phyloP scores from a whole-genome alignment of 2,329 filamentous ascomycete species.

The Aspergillus neotritici region DNA sequence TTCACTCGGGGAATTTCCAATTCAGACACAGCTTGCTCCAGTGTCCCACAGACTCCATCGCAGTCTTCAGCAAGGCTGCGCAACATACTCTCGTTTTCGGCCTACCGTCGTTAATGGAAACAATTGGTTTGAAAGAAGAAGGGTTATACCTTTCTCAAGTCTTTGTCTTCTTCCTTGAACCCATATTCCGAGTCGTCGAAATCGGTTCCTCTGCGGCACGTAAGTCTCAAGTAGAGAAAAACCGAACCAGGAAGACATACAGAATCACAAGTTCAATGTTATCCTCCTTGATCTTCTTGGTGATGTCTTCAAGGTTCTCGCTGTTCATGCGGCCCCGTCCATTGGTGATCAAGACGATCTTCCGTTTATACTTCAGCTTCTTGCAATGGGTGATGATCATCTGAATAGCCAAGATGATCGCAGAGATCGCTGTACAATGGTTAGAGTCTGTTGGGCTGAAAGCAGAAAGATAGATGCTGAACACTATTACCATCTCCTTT shows the following conservation, averaged over 20 bases:
- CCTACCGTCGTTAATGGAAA: slow-evolving; percentile 37
- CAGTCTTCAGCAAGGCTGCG: slow-evolving; percentile 62
- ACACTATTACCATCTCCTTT: slow-evolving; percentile 61
- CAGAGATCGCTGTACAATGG: slow-evolving; percentile 59
- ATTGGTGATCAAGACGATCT: slow-evolving; percentile 81
- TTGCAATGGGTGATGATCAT: slow-evolving; percentile 79
- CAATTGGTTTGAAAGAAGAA: neutral
- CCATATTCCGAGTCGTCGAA: slow-evolving; percentile 89
- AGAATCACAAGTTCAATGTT: slow-evolving; percentile 73
- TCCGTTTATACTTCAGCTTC: slow-evolving; percentile 73
- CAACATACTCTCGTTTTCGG: slow-evolving; percentile 67
- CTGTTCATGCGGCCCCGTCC: slow-evolving; percentile 67
- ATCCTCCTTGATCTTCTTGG: slow-evolving; percentile 65
- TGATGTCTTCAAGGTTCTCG: slow-evolving; percentile 65
- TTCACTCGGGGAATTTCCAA: slow-evolving; percentile 74
- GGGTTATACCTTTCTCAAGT: slow-evolving; percentile 55
- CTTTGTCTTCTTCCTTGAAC: slow-evolving; percentile 86
- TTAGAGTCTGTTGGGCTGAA: slow-evolving; percentile 10
- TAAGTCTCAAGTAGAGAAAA: slow-evolving; percentile 19
- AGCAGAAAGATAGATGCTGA: neutral
- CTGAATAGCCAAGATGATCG: slow-evolving; percentile 75
- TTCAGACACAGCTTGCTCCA: slow-evolving; percentile 77
- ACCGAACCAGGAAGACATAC: slow-evolving; percentile 45
- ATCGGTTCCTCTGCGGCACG: slow-evolving; percentile 65
- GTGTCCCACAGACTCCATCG: slow-evolving; percentile 70